Percentiles rank a stretch among this genome's conserved stretches.
These are phyloP conservation scores for Phytopythium aichiense DNA, from an alignment of 352 stramenopile genomes.

Conservation along the genomic window DNA sequence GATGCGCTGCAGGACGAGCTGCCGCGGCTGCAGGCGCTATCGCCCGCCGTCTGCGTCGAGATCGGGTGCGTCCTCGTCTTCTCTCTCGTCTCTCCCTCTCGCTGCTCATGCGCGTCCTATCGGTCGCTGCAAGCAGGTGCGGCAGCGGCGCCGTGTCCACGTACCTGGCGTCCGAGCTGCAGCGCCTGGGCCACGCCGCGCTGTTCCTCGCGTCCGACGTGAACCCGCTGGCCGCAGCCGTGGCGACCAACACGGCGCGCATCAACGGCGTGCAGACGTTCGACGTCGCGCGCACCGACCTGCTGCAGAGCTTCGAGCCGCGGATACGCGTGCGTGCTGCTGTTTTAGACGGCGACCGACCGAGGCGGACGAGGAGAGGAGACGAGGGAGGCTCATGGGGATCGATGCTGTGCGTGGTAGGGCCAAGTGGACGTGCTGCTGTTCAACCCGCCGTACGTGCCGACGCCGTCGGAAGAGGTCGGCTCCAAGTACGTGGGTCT, in stretches of 20 bases:
- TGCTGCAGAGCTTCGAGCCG: constrained; percentile 60
- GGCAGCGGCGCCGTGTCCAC: constrained; percentile 64
- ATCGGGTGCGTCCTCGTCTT: constrained; percentile 51
- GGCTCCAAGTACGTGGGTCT: constrained; percentile 58
- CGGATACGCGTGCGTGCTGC: constrained; percentile 35
- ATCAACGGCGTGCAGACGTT: constrained; percentile 77
- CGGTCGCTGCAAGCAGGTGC: constrained; percentile 21
- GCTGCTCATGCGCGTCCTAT: too few relatives aligned
- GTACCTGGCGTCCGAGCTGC: constrained; percentile 77
- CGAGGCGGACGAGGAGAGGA: too few relatives aligned
- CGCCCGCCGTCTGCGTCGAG: constrained; percentile 84
- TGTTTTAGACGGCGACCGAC: neutral
- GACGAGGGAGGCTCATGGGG: too few relatives aligned
- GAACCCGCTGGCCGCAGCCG: constrained; percentile 85
- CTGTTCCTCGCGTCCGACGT: constrained; percentile 91
- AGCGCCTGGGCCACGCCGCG: constrained; percentile 42
- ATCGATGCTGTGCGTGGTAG: constrained; percentile 8
- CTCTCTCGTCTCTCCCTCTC: neutral
- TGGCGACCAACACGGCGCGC: constrained; percentile 79
- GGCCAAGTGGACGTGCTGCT: constrained; percentile 91
- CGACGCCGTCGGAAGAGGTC: constrained; percentile 95
- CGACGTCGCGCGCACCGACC: constrained; percentile 84
- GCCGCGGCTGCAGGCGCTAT: constrained; percentile 39
- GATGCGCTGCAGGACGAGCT: constrained; percentile 92
- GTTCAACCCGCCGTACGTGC: constrained; percentile 99